A percentile compares a stretch with the other conserved stretches of the same genome.
These are phyloP conservation scores for Rhizomucor pusillus DNA, from an alignment of 371 early-diverging fungal species.

Conservation along the genomic window DNA sequence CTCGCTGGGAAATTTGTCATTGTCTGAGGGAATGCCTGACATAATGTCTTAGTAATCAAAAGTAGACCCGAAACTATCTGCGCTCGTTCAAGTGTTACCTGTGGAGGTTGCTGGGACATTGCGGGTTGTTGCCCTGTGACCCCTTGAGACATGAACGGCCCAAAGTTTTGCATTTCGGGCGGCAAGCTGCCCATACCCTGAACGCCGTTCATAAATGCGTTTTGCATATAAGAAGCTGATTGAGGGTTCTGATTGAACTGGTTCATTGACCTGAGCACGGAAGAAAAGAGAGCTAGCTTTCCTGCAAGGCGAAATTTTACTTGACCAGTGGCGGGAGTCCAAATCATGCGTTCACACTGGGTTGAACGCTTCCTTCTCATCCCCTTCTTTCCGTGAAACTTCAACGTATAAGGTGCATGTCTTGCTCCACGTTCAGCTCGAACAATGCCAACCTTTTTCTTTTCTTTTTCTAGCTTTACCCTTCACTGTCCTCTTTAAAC, in stretches of 20 bases:
- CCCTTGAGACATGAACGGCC: no score
- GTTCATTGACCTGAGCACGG: background rate
- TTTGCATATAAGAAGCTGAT: background rate
- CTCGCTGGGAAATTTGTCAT: no score
- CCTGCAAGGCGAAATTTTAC: background rate
- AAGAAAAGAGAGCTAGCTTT: background rate
- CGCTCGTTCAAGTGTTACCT: background rate
- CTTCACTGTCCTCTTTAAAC: conserved; percentile 2
- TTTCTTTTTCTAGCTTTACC: background rate
- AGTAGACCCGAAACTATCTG: no score
- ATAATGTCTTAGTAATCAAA: no score
- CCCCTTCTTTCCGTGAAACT: background rate
- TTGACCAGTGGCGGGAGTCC: background rate
- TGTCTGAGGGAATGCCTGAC: no score
- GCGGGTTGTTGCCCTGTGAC: background rate
- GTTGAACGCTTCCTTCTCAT: background rate
- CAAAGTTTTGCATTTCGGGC: background rate
- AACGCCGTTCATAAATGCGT: background rate
- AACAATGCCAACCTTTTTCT: no score
- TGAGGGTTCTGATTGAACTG: background rate
- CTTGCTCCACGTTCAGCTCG: no score
- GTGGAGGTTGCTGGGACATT: conserved; percentile 1
- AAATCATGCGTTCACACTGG: background rate
- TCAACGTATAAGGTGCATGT: no score
- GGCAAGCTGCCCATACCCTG: background rate